phyloP scores from a whole-genome alignment of 1,284 basidiomycete species.

The Pseudozyma sp. region DNA sequence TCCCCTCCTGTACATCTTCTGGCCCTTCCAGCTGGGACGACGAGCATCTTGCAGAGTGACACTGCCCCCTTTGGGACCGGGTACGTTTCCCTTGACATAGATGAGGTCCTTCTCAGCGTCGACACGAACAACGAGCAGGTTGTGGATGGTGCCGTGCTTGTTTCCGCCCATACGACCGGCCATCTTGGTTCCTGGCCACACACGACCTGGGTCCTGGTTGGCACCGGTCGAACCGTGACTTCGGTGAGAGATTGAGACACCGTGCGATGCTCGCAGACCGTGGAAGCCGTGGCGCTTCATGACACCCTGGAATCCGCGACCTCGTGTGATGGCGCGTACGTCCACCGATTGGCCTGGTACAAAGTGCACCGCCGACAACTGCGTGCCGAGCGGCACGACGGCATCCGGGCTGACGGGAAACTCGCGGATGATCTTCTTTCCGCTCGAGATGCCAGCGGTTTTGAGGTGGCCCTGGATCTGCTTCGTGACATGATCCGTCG shows the following conservation, averaged over 20 bases:
- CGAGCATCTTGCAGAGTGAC: constrained; percentile 68
- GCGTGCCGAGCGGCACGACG: constrained; percentile 87
- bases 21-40: constrained; percentile 62
- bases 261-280: constrained; percentile 92
- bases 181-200: constrained; percentile 99
- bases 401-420: constrained; percentile 90
- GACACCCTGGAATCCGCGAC: constrained; percentile 94
- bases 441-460: constrained; percentile 79
- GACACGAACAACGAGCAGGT: constrained; percentile 84
- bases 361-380: constrained; percentile 90
- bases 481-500: constrained; percentile 76
- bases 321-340: constrained; percentile 90
- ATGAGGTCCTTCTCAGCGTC: constrained; percentile 87
- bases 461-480: constrained; percentile 90
- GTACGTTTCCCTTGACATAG: constrained; percentile 78
- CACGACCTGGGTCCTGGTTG: constrained; percentile 87
- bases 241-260: constrained; percentile 95
- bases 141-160: constrained; percentile 74
- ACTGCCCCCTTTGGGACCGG: constrained; percentile 72
- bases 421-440: constrained; percentile 88
- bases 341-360: constrained; percentile 98
- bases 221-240: constrained; percentile 92
- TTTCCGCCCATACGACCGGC: constrained; percentile 88
- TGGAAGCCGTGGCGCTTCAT: constrained; percentile 98
- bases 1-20: constrained; percentile 60